Evolutionary conservation across 106 monocot species (phyloP).

Genomic region (Vanilla planifolia): DNA sequence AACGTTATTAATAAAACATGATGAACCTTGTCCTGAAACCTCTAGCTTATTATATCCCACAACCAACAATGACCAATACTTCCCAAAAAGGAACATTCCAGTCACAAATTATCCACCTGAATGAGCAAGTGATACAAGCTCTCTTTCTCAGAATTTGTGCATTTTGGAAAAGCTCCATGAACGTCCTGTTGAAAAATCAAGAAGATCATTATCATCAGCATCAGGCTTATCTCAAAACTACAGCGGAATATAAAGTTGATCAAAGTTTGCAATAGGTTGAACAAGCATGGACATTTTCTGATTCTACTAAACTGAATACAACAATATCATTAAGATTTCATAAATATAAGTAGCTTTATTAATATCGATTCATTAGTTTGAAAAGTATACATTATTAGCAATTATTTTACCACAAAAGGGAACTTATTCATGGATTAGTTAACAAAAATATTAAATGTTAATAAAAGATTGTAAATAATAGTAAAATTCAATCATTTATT

Average conservation of each 20-base stretch:
- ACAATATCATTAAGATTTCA: no score
- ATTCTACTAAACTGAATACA: no score
- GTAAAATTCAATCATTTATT: no score
- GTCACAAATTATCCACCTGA: constrained; percentile 8
- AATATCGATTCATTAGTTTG: no score
- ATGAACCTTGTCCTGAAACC: no score
- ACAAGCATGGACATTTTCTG: not conserved
- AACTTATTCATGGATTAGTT: no score
- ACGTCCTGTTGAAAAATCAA: not conserved
- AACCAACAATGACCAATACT: not conserved
- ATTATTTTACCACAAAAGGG: no score
- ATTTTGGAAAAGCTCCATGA: constrained; percentile 1
- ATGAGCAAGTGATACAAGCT: constrained; percentile 1
- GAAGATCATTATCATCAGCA: not conserved
- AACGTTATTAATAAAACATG: no score
- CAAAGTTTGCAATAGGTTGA: not conserved
- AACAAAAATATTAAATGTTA: no score
- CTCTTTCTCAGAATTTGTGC: constrained; percentile 4
- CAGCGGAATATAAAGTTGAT: not conserved
- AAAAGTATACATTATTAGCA: no score
- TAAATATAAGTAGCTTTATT: no score
- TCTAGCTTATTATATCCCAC: not conserved
- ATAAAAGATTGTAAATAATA: no score
- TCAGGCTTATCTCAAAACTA: not conserved
- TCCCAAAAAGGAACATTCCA: not conserved